Evolutionary conservation across 768 basidiomycete species (phyloP).

Genomic region (Boletus coccyginus): DNA sequence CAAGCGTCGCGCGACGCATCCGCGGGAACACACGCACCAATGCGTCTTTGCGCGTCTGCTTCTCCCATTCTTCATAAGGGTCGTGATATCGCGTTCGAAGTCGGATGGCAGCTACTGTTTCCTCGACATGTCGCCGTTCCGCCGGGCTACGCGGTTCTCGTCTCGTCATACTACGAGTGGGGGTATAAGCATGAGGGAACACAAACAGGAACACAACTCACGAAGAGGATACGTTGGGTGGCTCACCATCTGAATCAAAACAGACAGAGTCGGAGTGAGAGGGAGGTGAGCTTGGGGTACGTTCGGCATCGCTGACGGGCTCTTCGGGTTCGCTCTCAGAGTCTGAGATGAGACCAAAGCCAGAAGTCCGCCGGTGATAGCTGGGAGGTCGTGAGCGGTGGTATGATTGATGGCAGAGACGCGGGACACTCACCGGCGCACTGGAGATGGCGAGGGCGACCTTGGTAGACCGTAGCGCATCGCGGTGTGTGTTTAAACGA

Average conservation of each 20-base stretch:
- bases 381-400: slow-evolving; percentile 4
- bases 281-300: slow-evolving; percentile 28
- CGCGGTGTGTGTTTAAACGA: background rate
- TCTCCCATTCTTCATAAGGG: slow-evolving; percentile 52
- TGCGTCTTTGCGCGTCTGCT: slow-evolving; percentile 44
- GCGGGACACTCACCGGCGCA: slow-evolving; percentile 33
- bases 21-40: slow-evolving; percentile 32
- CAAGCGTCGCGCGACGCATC: background rate
- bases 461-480: slow-evolving; percentile 59
- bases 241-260: slow-evolving; percentile 45
- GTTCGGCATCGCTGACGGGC: slow-evolving; percentile 38
- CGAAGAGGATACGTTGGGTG: slow-evolving; percentile 31
- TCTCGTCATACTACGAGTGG: slow-evolving; percentile 8
- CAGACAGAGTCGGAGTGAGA: slow-evolving; percentile 40
- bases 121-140: slow-evolving; percentile 39
- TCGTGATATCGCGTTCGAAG: slow-evolving; percentile 43
- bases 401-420: background rate
- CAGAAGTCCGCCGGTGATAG: slow-evolving; percentile 39
- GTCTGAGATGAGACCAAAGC: slow-evolving; percentile 54
- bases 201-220: slow-evolving; percentile 23
- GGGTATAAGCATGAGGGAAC: background rate
- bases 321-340: slow-evolving; percentile 37
- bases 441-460: slow-evolving; percentile 49
- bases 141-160: slow-evolving; percentile 24
- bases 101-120: slow-evolving; percentile 46